Evolutionary conservation across 2,329 filamentous ascomycete species (phyloP).

Genomic region (Ambrosiella cleistominuta): DNA sequence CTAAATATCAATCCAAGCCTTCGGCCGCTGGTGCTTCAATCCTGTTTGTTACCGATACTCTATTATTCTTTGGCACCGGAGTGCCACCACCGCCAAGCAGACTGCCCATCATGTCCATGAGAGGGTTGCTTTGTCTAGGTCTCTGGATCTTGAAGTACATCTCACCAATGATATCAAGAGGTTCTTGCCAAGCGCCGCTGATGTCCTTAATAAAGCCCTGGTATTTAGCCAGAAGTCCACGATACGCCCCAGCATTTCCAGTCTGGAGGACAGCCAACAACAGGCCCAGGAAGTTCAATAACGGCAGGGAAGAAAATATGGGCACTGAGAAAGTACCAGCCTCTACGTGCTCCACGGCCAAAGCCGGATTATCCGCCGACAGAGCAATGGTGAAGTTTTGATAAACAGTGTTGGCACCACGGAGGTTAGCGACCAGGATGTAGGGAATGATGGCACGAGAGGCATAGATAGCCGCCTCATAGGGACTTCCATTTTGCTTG

Average conservation of each 20-base stretch:
- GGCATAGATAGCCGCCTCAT: conserved; percentile 72
- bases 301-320: conserved; percentile 78
- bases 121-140: conserved; percentile 74
- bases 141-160: conserved; percentile 92
- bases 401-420: conserved; percentile 70
- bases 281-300: conserved; percentile 84
- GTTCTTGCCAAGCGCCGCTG: conserved; percentile 54
- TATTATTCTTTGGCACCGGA: conserved; percentile 18
- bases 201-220: conserved; percentile 59
- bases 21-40: conserved; percentile 36
- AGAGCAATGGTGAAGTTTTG: conserved; percentile 37
- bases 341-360: conserved; percentile 68
- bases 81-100: conserved; percentile 54
- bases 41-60: conserved; percentile 27
- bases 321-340: conserved; percentile 54
- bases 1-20: conserved; percentile 34
- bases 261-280: conserved; percentile 71
- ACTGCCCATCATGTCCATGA: conserved; percentile 96
- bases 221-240: conserved; percentile 69
- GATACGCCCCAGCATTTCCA: conserved; percentile 60
- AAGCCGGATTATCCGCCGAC: conserved; percentile 25
- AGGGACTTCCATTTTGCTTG: conserved; percentile 57
- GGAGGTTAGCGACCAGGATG: conserved; percentile 74
- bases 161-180: conserved; percentile 74
- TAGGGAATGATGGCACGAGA: conserved; percentile 81